These are phyloP conservation scores for Rhizophora apiculata DNA, from an alignment of 345 rosid species.

Conservation along the genomic window DNA sequence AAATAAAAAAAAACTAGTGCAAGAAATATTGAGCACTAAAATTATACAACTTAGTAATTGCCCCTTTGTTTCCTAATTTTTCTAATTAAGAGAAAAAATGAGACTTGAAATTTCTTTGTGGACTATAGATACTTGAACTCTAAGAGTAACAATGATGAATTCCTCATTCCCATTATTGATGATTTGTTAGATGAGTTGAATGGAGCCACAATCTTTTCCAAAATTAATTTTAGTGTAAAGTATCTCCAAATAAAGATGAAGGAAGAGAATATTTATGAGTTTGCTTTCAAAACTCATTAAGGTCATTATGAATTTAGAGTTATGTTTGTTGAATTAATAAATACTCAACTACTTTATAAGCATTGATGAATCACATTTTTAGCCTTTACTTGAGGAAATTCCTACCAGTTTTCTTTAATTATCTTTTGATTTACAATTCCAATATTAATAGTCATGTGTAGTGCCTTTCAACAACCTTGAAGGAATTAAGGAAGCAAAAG, in stretches of 20 bases:
- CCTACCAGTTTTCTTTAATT: background rate
- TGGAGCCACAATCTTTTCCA: too few relatives aligned
- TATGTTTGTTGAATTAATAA: background rate
- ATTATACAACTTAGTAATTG: too few relatives aligned
- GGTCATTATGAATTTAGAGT: background rate
- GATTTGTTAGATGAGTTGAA: too few relatives aligned
- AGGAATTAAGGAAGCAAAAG: background rate
- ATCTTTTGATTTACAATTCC: background rate
- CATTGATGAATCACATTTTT: background rate
- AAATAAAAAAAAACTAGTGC: too few relatives aligned
- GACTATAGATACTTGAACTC: too few relatives aligned
- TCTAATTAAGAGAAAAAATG: too few relatives aligned
- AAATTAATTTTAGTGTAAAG: too few relatives aligned
- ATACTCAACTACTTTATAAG: background rate
- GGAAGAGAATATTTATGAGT: background rate
- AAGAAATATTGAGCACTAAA: too few relatives aligned
- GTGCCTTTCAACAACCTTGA: background rate
- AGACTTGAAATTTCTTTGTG: too few relatives aligned
- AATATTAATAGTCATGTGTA: background rate
- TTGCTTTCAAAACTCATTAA: background rate
- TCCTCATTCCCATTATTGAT: too few relatives aligned
- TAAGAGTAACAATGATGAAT: too few relatives aligned
- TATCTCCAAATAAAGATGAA: too few relatives aligned
- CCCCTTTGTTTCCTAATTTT: fast-evolving
- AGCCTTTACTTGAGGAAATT: background rate